phyloP scores from a whole-genome alignment of 352 stramenopile genomes.

The Globisporangium uncinulatum region DNA sequence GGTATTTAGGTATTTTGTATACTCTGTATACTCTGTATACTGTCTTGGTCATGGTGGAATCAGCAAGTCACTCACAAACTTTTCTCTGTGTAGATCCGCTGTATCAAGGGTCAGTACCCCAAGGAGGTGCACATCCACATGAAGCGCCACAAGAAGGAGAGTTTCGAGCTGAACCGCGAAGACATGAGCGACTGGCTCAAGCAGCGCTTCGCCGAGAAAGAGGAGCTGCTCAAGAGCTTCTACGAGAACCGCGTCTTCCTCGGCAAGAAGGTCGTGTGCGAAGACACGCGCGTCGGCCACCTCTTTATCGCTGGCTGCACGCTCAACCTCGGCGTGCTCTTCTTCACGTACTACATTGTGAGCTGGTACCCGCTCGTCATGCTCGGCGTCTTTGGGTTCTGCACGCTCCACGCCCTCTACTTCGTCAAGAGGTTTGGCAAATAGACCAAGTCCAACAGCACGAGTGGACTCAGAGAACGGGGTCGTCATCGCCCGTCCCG shows the following conservation, averaged over 20 bases:
- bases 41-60: too few species aligned
- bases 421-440: slow-evolving; percentile 48
- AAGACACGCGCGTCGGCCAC: slow-evolving; percentile 23
- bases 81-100: slow-evolving; percentile 25
- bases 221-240: slow-evolving; percentile 57
- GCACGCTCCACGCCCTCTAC: slow-evolving; percentile 35
- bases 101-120: slow-evolving; percentile 58
- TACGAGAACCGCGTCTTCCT: slow-evolving; percentile 51
- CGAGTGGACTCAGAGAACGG: background rate
- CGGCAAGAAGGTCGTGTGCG: slow-evolving; percentile 26
- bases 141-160: slow-evolving; percentile 40
- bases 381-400: slow-evolving; percentile 29
- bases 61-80: background rate
- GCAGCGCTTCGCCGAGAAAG: slow-evolving; percentile 63
- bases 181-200: slow-evolving; percentile 62
- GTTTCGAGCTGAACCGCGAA: slow-evolving; percentile 33
- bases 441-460: too few species aligned
- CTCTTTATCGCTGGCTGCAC: slow-evolving; percentile 19
- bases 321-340: slow-evolving; percentile 35
- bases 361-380: slow-evolving; percentile 22
- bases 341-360: slow-evolving; percentile 25
- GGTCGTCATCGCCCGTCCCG: background rate
- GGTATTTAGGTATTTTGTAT: too few species aligned
- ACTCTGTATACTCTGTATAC: too few species aligned
- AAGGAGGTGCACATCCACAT: slow-evolving; percentile 72